Percentiles rank a stretch among this genome's conserved stretches.
phyloP scores from a whole-genome alignment of 2,329 filamentous ascomycete genomes.

The Paecilomyces variotii region DNA sequence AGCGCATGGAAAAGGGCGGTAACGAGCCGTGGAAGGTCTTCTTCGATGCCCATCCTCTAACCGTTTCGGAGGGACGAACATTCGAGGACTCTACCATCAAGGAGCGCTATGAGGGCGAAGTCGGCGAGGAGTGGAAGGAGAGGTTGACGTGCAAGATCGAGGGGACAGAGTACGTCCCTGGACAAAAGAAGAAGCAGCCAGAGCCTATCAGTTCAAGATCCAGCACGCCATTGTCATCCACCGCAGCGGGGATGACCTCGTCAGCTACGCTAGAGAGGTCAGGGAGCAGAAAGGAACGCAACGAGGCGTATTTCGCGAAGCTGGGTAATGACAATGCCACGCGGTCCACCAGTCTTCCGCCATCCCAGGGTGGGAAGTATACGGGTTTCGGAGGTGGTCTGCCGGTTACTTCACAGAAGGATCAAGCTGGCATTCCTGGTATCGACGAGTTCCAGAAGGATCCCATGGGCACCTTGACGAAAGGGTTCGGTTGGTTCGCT shows the following conservation, averaged over 20 bases:
- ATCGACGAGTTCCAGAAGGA: constrained; percentile 89
- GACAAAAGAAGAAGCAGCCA: constrained; percentile 48
- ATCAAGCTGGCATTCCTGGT: constrained; percentile 48
- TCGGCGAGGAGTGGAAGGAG: constrained; percentile 93
- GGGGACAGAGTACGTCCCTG: constrained; percentile 73
- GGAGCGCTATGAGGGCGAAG: constrained; percentile 81
- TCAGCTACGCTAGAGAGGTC: constrained; percentile 18
- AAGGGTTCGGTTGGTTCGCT: constrained; percentile 91
- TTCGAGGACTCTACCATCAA: constrained; percentile 87
- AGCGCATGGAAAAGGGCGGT: constrained; percentile 85
- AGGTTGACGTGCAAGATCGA: constrained; percentile 80
- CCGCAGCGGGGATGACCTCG: constrained; percentile 12
- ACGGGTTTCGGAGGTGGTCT: constrained; percentile 79
- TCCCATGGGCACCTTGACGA: constrained; percentile 77
- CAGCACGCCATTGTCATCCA: constrained; percentile 17
- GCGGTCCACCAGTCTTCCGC: constrained; percentile 65
- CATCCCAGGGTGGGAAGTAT: constrained; percentile 89
- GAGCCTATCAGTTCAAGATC: constrained; percentile 12
- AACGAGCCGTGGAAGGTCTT: constrained; percentile 83
- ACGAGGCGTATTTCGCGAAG: constrained; percentile 85
- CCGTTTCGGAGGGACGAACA: constrained; percentile 56
- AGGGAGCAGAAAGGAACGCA: constrained; percentile 48
- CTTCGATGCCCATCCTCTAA: constrained; percentile 66
- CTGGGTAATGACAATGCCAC: constrained; percentile 76
- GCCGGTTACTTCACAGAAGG: constrained; percentile 39